Evolutionary conservation across 192 early-diverging fungal genomes (phyloP).

Genomic region (Pilobolus umbonatus): DNA sequence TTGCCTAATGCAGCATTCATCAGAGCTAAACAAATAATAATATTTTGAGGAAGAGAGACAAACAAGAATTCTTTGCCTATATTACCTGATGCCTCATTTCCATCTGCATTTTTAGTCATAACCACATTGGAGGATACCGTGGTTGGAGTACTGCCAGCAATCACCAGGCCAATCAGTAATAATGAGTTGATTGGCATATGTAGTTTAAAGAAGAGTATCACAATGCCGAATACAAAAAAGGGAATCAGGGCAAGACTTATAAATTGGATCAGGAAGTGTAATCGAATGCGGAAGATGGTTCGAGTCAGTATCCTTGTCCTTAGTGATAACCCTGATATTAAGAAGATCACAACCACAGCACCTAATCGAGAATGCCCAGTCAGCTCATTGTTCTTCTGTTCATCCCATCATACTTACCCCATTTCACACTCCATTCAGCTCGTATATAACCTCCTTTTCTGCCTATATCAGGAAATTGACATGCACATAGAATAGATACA

Average conservation of each 20-base stretch:
- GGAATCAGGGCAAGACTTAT: conserved; percentile 58
- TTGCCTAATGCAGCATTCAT: conserved; percentile 69
- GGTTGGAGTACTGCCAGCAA: conserved; percentile 61
- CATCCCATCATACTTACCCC: conserved; percentile 31
- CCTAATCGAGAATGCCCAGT: conserved; percentile 10
- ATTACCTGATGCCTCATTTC: conserved; percentile 55
- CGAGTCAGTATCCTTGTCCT: conserved; percentile 25
- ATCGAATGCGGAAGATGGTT: conserved; percentile 35
- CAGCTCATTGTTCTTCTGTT: not conserved
- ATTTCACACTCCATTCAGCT: conserved; percentile 63
- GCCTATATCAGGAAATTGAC: conserved; percentile 52
- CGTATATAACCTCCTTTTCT: conserved; percentile 45
- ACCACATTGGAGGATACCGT: conserved; percentile 75
- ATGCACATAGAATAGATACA: conserved; percentile 55
- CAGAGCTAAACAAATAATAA: conserved; percentile 34
- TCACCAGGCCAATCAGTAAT: conserved; percentile 57
- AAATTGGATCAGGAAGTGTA: conserved; percentile 59
- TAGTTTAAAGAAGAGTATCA: conserved; percentile 43
- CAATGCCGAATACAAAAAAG: conserved; percentile 53
- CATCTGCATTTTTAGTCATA: conserved; percentile 67
- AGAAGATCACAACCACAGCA: conserved; percentile 35
- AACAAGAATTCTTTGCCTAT: not conserved
- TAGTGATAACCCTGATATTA: conserved; percentile 35
- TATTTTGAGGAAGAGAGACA: not conserved
- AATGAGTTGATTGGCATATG: conserved; percentile 43